A percentile compares a stretch with the other conserved stretches of the same genome.
phyloP scores from a whole-genome alignment of 306 rosid species.

The Rubus idaeus region DNA sequence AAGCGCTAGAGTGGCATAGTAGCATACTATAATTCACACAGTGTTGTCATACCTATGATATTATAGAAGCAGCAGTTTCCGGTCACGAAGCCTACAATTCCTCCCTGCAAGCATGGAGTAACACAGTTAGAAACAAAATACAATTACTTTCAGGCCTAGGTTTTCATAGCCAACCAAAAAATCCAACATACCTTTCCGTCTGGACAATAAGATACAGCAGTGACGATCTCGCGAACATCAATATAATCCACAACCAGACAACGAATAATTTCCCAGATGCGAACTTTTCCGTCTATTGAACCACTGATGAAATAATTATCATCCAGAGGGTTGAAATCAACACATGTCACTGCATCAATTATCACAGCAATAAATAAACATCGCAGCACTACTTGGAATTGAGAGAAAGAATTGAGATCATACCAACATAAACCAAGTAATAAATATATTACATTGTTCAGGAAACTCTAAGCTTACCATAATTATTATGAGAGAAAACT shows the following conservation, averaged over 20 bases:
- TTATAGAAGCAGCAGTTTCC: slow-evolving; percentile 68
- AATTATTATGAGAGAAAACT: slow-evolving; percentile 71
- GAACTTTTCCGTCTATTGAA: slow-evolving; percentile 94
- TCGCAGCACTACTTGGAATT: slow-evolving; percentile 5
- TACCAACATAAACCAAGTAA: slow-evolving; percentile 25
- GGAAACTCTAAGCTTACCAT: slow-evolving; percentile 48
- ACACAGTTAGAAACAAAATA: slow-evolving; percentile 19
- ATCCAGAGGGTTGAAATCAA: slow-evolving; percentile 74
- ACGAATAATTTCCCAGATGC: slow-evolving; percentile 77
- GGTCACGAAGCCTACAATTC: slow-evolving; percentile 75
- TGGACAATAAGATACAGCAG: slow-evolving; percentile 78
- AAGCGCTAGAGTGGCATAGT: background rate
- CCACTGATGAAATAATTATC: slow-evolving; percentile 83
- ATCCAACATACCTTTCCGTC: slow-evolving; percentile 65
- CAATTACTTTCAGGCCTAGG: background rate
- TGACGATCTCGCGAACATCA: slow-evolving; percentile 78
- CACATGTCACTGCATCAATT: slow-evolving; percentile 73
- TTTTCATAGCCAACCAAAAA: background rate
- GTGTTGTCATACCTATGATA: slow-evolving; percentile 52
- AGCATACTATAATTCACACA: background rate
- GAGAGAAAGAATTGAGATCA: slow-evolving; percentile 10
- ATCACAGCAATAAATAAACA: slow-evolving; percentile 27
- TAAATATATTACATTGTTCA: background rate
- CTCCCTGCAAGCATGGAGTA: slow-evolving; percentile 58
- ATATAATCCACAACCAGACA: slow-evolving; percentile 81